Evolutionary conservation across 257 asterid species (phyloP), one percentile per base, ranked within the genome.

Genomic region (Petunia secreta): DNA sequence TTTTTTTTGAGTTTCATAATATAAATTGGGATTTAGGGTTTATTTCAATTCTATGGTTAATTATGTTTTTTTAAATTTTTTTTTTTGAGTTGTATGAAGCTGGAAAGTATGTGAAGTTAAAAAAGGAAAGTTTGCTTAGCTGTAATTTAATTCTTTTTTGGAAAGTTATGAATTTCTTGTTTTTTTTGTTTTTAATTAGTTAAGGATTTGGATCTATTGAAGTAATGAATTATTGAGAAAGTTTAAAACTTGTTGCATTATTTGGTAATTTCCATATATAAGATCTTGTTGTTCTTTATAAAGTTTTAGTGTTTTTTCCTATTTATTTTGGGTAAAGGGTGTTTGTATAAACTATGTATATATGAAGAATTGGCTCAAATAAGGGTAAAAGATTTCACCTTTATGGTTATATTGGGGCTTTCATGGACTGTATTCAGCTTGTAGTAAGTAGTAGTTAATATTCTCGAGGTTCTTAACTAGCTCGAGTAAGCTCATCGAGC

Each of bases 21-120:
- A 78, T 16, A 62, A 77, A n/a, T 59, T 34, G 48, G 65, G 9
- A 60, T 68, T 58, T 78, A 53, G 75, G 80, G 80, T 82, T 77
- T 36, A 16, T 55, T 69, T 79, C 13, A 8, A 14, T 16, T 80
- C 44, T n/a, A n/a, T 60, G 79, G 79, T 11, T 77, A 77, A n/a
- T 60, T 54, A 2, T 8, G 0, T 16, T 68, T 68, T 6, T 46
- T 25, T 25, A 25, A 25, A 1, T n/a, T 16, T 39, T 50, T 46
- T 15, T 59, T 13, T 66, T 4, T 7, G 68, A 75, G 63, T 63
- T 80, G 59, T 80, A 59, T 38, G 82, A 50, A 64, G 65, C 38
- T 46, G 36, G 48, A 50, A 78, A 64, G 50, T 52, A 15, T 63
- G 57, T 43, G 76, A 79, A 79, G 82, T 16, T 65, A 64, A 64